phyloP scores from a whole-genome alignment of 306 rosid species.

The Acmispon strigosus region DNA sequence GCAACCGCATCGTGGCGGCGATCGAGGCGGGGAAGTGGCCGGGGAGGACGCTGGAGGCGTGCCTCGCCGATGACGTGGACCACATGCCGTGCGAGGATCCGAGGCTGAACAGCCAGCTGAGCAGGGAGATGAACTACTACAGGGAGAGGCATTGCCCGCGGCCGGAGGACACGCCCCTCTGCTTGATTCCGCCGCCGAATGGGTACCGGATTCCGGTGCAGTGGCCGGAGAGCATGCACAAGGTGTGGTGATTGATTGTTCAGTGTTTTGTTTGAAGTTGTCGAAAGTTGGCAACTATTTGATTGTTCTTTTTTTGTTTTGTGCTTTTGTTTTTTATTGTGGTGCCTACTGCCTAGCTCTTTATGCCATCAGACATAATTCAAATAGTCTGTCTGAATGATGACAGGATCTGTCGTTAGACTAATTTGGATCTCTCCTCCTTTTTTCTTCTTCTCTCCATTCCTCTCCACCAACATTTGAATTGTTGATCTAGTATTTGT shows the following conservation, averaged over 20 bases:
- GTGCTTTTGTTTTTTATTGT: neutral
- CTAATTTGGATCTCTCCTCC: too few species aligned
- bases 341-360: neutral
- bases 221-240: slow-evolving; percentile 94
- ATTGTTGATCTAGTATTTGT: too few species aligned
- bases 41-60: slow-evolving; percentile 40
- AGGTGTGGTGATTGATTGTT: slow-evolving; percentile 40
- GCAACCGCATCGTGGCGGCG: slow-evolving; percentile 44
- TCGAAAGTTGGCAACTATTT: neutral
- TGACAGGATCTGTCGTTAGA: too few species aligned
- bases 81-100: slow-evolving; percentile 99
- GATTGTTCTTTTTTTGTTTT: neutral
- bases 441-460: too few species aligned
- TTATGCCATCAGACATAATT: neutral
- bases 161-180: slow-evolving; percentile 68
- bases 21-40: slow-evolving; percentile 47
- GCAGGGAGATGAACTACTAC: slow-evolving; percentile 85
- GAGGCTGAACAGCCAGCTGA: slow-evolving; percentile 71
- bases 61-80: slow-evolving; percentile 55
- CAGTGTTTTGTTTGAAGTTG: neutral
- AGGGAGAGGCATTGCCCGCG: slow-evolving; percentile 85
- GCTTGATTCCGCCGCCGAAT: slow-evolving; percentile 73
- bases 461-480: too few species aligned
- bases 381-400: too few species aligned
- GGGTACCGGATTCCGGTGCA: slow-evolving; percentile 76